Evolutionary conservation across 129 eudicot species (phyloP).

Genomic region (Flaveria robusta): DNA sequence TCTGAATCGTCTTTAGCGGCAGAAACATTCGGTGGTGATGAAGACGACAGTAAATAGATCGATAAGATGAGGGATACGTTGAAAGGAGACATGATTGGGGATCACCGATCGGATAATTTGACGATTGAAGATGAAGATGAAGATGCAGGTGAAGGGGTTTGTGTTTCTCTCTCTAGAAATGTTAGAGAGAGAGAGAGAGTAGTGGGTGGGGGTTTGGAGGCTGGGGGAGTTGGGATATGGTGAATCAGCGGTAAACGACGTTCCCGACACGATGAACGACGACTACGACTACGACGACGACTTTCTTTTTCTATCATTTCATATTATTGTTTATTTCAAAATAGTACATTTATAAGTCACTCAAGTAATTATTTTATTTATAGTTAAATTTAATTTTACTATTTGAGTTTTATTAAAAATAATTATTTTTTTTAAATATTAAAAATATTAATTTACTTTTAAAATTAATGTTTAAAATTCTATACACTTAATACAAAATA

Average conservation of each 20-base stretch:
- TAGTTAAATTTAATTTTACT: too few relatives aligned
- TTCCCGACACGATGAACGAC: slow-evolving; percentile 28
- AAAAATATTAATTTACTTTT: too few relatives aligned
- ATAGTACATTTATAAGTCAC: not conserved
- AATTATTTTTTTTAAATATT: too few relatives aligned
- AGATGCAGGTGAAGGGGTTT: not conserved
- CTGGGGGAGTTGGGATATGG: slow-evolving; percentile 8
- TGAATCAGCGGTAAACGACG: slow-evolving; percentile 29
- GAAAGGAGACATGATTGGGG: slow-evolving; percentile 25
- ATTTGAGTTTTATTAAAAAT: too few relatives aligned
- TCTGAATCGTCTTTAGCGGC: slow-evolving; percentile 15
- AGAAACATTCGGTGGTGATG: slow-evolving; percentile 11
- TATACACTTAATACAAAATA: too few relatives aligned
- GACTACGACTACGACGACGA: slow-evolving; percentile 26
- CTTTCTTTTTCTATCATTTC: slow-evolving; percentile 7
- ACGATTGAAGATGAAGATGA: not conserved
- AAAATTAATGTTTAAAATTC: too few relatives aligned
- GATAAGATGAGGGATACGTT: slow-evolving; percentile 23
- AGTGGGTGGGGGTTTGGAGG: not conserved
- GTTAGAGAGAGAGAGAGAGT: slow-evolving; percentile 36
- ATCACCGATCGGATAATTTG: slow-evolving; percentile 27
- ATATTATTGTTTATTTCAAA: not conserved
- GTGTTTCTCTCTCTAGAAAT: slow-evolving; percentile 32
- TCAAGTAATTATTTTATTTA: not conserved
- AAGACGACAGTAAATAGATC: slow-evolving; percentile 2